phyloP scores from a whole-genome alignment of 2,329 filamentous ascomycete species.

The Penicillium hesseltinei region DNA sequence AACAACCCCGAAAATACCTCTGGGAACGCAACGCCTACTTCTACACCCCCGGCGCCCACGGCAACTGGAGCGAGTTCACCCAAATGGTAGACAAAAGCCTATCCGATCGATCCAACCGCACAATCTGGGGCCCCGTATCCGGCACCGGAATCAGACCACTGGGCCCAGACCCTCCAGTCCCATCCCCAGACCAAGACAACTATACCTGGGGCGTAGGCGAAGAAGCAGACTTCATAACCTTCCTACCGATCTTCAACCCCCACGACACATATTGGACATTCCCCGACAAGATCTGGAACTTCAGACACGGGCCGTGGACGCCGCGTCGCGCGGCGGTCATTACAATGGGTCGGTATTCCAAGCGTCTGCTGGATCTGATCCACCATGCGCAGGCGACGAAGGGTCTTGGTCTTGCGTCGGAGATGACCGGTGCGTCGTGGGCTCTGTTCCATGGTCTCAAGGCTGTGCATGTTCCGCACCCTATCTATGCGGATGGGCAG shows the following conservation, averaged over 20 bases:
- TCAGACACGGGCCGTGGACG: conserved; percentile 15
- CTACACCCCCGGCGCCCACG: conserved; percentile 70
- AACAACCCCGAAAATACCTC: conserved; percentile 67
- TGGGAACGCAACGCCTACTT: conserved; percentile 78
- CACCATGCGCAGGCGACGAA: conserved; percentile 66
- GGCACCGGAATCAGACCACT: conserved; percentile 24
- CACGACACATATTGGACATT: conserved; percentile 24
- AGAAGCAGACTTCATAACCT: conserved; percentile 25
- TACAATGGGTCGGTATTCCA: conserved; percentile 24
- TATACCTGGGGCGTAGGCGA: conserved; percentile 26
- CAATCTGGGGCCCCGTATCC: conserved; percentile 27
- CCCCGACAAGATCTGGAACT: conserved; percentile 23
- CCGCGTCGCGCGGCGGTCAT: conserved; percentile 22
- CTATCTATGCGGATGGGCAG: conserved; percentile 56
- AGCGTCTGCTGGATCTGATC: conserved; percentile 49
- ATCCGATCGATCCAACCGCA: conserved; percentile 12
- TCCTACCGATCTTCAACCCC: conserved; percentile 23
- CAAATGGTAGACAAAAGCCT: conserved; percentile 54
- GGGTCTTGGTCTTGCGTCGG: conserved; percentile 69
- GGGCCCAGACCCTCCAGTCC: conserved; percentile 24
- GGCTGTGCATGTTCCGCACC: conserved; percentile 64
- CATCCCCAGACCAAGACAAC: conserved; percentile 18
- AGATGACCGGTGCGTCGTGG: conserved; percentile 73
- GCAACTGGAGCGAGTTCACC: conserved; percentile 70
- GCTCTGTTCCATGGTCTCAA: conserved; percentile 76